These are phyloP conservation scores for Dryadomyces quercivorus DNA, from an alignment of 2,329 filamentous ascomycete genomes.

Conservation along the genomic window DNA sequence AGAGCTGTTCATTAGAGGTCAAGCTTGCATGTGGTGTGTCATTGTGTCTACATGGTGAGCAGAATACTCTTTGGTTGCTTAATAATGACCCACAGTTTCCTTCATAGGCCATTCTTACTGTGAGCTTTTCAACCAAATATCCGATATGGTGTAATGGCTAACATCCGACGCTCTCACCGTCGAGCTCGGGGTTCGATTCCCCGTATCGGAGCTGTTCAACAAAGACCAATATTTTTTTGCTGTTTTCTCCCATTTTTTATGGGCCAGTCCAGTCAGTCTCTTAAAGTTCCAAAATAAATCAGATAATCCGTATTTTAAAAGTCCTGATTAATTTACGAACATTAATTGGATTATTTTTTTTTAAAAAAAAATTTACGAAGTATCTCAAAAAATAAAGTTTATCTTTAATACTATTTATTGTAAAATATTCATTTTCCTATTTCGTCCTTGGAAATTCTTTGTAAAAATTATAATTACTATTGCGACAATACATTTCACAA, in stretches of 20 bases:
- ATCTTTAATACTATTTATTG: not conserved
- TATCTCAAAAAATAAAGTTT: no score
- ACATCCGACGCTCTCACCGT: slow-evolving; percentile 10
- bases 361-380: no score
- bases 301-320: no score
- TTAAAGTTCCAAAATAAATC: no score
- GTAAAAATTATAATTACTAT: not conserved
- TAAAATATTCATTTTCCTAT: not conserved
- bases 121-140: not conserved
- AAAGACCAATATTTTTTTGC: not conserved
- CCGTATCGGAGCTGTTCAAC: slow-evolving; percentile 5
- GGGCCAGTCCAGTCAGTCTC: no score
- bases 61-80: no score
- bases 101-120: not conserved
- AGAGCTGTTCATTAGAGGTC: no score
- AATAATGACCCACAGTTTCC: not conserved
- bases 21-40: no score
- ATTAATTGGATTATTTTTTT: not conserved
- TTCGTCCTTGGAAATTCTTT: not conserved
- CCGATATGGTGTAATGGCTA: slow-evolving; percentile 10
- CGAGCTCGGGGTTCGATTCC: slow-evolving; percentile 10
- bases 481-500: not conserved
- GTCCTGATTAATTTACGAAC: not conserved
- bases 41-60: no score
- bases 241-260: not conserved